Evolutionary conservation across 2,329 filamentous ascomycete genomes (phyloP).

Genomic region (Cercospora sp.): DNA sequence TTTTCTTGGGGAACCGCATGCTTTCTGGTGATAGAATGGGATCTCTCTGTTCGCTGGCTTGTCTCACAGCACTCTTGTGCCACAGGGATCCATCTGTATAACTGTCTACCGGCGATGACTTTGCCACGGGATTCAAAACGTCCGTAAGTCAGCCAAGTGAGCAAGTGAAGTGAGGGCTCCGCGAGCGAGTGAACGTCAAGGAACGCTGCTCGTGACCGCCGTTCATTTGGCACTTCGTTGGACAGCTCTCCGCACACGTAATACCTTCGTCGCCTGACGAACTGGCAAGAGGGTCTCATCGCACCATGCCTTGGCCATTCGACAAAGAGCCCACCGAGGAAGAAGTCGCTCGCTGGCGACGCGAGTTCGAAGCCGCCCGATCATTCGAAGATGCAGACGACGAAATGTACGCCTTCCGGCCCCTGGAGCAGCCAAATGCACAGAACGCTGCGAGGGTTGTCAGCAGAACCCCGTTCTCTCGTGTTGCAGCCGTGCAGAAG

Average conservation of each 20-base stretch:
- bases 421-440: not conserved
- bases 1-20: too few species aligned
- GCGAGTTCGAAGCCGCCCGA: constrained; percentile 20
- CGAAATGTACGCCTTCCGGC: constrained; percentile 2
- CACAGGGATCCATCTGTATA: not conserved
- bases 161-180: not conserved
- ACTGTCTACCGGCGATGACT: not conserved
- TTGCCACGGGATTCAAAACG: not conserved
- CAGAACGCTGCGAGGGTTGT: not conserved
- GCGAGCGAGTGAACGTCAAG: not conserved
- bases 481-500: not conserved
- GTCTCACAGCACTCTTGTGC: too few species aligned
- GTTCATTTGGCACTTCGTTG: not conserved
- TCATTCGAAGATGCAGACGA: constrained; percentile 18
- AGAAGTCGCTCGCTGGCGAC: constrained; percentile 12
- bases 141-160: not conserved
- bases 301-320: not conserved
- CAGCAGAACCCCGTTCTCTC: not conserved
- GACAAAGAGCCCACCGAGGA: constrained; percentile 6
- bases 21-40: not conserved
- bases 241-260: not conserved
- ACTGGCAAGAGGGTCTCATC: not conserved
- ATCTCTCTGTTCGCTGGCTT: not conserved
- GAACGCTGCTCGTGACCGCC: not conserved
- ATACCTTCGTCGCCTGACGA: not conserved